Percentiles rank a stretch among this genome's conserved stretches.
Conservation (phyloP, 345 rosid genomes). For the Excoecaria agallocha region DNA sequence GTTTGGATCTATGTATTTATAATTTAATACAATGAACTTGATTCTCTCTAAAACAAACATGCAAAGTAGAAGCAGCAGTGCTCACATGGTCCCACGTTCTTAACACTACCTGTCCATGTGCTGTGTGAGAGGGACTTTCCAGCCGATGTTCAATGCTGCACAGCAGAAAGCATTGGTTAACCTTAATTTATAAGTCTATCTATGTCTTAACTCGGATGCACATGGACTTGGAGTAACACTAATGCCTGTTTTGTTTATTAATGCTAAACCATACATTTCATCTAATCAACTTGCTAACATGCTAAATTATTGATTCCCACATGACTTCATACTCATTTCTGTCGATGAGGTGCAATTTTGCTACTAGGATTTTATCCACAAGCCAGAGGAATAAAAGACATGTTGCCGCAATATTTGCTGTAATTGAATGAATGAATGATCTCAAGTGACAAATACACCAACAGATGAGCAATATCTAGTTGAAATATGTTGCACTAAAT, state of each 20-base stretch:
- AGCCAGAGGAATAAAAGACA: neutral
- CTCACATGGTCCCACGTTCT: conserved; percentile 71
- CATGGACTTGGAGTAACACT: conserved; percentile 28
- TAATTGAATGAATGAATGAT: neutral
- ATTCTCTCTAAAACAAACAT: conserved; percentile 26
- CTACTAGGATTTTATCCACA: no score
- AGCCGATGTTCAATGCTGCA: conserved; percentile 21
- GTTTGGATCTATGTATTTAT: conserved; percentile 25
- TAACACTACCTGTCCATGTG: conserved; percentile 60
- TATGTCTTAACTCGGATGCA: conserved; percentile 31
- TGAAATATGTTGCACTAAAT: conserved; percentile 7
- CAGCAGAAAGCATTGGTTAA: neutral
- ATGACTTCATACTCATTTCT: neutral
- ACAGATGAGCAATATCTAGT: conserved; percentile 10
- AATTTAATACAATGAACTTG: conserved; percentile 36
- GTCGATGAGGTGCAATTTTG: no score
- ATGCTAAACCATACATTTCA: neutral
- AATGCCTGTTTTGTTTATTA: neutral
- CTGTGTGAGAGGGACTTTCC: conserved; percentile 62
- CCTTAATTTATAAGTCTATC: conserved; percentile 26
- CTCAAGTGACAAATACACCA: conserved; percentile 10
- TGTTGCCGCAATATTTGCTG: neutral
- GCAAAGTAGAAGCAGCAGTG: neutral
- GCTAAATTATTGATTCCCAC: conserved; percentile 14
- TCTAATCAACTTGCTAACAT: conserved; percentile 13